A percentile compares a stretch with the other conserved stretches of the same genome.
Evolutionary conservation across 2,329 filamentous ascomycete species (phyloP).

Genomic region (Colletotrichum melonis): DNA sequence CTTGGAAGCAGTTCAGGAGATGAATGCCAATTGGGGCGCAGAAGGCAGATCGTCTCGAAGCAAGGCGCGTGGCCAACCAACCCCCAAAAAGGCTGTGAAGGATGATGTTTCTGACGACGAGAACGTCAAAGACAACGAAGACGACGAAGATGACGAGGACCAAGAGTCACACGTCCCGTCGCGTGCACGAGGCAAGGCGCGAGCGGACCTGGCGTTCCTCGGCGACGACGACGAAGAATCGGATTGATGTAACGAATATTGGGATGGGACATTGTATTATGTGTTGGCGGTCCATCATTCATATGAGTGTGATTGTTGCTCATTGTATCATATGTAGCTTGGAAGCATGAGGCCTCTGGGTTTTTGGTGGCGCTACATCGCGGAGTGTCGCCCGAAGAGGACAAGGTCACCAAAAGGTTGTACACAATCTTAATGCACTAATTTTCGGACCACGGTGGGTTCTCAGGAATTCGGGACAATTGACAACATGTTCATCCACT

Average conservation of each 20-base stretch:
- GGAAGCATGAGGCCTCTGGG: neutral
- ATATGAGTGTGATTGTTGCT: slow-evolving; percentile 24
- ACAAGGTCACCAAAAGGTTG: neutral
- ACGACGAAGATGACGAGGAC: slow-evolving; percentile 44
- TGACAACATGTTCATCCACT: neutral
- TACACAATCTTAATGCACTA: neutral
- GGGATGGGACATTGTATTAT: neutral
- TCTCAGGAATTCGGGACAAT: neutral
- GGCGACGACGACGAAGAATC: slow-evolving; percentile 74
- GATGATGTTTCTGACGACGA: slow-evolving; percentile 47
- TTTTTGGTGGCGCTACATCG: slow-evolving; percentile 2
- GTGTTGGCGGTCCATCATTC: slow-evolving; percentile 3
- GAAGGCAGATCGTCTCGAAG: slow-evolving; percentile 54
- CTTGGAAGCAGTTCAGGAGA: slow-evolving; percentile 85
- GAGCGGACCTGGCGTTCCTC: slow-evolving; percentile 72
- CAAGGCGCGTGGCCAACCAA: slow-evolving; percentile 40
- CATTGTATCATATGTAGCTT: slow-evolving; percentile 21
- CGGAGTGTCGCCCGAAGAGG: slow-evolving; percentile 26
- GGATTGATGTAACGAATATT: slow-evolving; percentile 51
- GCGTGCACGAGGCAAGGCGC: slow-evolving; percentile 58
- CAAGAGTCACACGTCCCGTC: slow-evolving; percentile 52
- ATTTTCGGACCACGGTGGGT: slow-evolving; percentile 1
- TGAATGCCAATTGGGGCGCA: slow-evolving; percentile 81
- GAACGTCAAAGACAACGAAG: slow-evolving; percentile 38
- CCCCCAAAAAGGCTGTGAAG: slow-evolving; percentile 41